Evolutionary conservation across 2,329 filamentous ascomycete genomes (phyloP).

Genomic region (Dothideomycetes sp.): DNA sequence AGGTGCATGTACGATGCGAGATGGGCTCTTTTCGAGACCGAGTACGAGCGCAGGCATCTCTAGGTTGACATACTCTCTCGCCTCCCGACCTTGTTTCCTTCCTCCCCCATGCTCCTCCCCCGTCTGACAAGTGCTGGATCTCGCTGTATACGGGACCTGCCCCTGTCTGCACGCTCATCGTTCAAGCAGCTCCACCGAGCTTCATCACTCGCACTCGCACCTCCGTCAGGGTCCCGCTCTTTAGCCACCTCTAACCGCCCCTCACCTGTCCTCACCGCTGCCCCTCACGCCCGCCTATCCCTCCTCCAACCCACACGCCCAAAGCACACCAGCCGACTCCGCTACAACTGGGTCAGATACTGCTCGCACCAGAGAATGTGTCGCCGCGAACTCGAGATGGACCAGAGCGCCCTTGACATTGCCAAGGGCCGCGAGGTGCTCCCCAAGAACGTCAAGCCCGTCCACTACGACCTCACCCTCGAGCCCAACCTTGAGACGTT

Average conservation of each 20-base stretch:
- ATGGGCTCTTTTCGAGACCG: too few relatives aligned
- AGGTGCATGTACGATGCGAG: too few relatives aligned
- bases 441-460: conserved; percentile 83
- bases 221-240: background rate
- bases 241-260: background rate
- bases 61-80: too few relatives aligned
- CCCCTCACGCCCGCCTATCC: conserved; percentile 2
- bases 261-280: background rate
- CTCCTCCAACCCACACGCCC: conserved; percentile 1
- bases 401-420: conserved; percentile 43
- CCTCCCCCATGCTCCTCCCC: background rate
- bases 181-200: background rate
- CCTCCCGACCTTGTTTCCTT: too few relatives aligned
- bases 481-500: conserved; percentile 85
- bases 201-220: background rate
- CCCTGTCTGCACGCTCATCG: background rate
- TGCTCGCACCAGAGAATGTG: conserved; percentile 78
- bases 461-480: conserved; percentile 81
- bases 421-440: conserved; percentile 68
- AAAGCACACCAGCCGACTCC: conserved; percentile 2
- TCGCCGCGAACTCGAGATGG: conserved; percentile 45
- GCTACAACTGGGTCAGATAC: conserved; percentile 31
- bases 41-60: too few relatives aligned
- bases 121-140: background rate
- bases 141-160: background rate